Conservation (phyloP, 2,329 filamentous ascomycete species). For the Talaromyces sp. region DNA sequence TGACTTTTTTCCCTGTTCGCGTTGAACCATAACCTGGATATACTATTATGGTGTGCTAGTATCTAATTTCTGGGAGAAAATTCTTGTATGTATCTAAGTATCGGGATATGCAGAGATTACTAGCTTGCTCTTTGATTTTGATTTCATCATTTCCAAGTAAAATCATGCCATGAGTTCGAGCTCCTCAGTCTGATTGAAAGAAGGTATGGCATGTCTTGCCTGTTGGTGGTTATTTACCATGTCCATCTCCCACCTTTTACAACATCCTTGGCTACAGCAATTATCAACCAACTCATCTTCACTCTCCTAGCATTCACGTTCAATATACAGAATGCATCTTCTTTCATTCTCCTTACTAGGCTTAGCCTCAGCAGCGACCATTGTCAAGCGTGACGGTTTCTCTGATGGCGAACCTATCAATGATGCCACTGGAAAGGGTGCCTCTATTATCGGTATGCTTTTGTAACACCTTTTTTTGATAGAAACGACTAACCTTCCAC, state of each 20-base stretch:
- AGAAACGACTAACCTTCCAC: constrained; percentile 14
- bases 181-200: background rate
- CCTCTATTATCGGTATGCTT: constrained; percentile 53
- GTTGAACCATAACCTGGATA: background rate
- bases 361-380: constrained; percentile 21
- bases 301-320: background rate
- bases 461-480: background rate
- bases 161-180: background rate
- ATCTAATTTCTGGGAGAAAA: too few relatives aligned
- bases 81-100: background rate
- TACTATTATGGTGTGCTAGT: too few relatives aligned
- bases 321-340: background rate
- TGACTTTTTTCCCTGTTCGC: background rate
- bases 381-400: constrained; percentile 37
- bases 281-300: background rate
- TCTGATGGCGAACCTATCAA: constrained; percentile 55
- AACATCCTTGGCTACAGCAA: background rate
- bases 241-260: background rate
- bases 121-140: background rate
- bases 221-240: background rate
- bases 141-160: constrained; percentile 1
- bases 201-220: background rate
- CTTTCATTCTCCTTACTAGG: constrained; percentile 17
- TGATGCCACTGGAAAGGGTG: constrained; percentile 54
- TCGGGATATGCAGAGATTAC: background rate